Evolutionary conservation across 768 basidiomycete genomes (phyloP), one percentile per base, ranked within the genome.

Genomic region (Termitomyces eurrhizus): DNA sequence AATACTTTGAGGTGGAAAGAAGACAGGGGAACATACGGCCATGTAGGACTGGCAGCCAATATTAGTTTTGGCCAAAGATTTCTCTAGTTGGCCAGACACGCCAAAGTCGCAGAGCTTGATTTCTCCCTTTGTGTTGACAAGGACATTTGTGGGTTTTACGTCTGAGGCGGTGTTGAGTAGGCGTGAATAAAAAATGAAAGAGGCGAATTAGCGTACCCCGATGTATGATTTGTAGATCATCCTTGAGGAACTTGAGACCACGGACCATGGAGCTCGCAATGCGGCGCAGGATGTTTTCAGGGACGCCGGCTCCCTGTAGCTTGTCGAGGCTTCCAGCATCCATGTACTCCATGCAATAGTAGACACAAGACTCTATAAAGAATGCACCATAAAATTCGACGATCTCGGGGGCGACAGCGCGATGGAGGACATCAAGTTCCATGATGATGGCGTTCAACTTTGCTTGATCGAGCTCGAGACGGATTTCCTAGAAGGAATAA

Each of bases 301-400:
- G 84, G 62, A 87, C 79, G 46, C 88, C 83, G 16, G 77, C 76
- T 48, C 76, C 78, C 54, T 79, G 76, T 33, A 98, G 80, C 64
- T 89, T 92, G 72, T 98, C 97, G 51, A 99, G 82, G 44, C 88
- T 91, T n/a, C 95, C 95, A 12, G 95, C 95, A 71, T 99, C 96
- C 97, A 99, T 99, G 76, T 89, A 93, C 78, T 99, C 97, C 95
- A 98, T 98, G 75, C 95, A 98, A 73, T 97, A 98, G 76, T 99
- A 98, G 26, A 99, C 97, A 73, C 96, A 99, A n/a, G 93, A 93
- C 71, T 99, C 97, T 74, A 97, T 95, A 75, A 97, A 98, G 79
- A 99, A 99, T 4, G 97, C 97, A 48, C 97, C 97, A 71, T 96
- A 98, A 67, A 99, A 99, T 62, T 98, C 97, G 68, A 99, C 93